Percentiles rank a stretch among this genome's conserved stretches.
Evolutionary conservation across 352 stramenopile genomes (phyloP).

Genomic region (Phytophthora brassicae): DNA sequence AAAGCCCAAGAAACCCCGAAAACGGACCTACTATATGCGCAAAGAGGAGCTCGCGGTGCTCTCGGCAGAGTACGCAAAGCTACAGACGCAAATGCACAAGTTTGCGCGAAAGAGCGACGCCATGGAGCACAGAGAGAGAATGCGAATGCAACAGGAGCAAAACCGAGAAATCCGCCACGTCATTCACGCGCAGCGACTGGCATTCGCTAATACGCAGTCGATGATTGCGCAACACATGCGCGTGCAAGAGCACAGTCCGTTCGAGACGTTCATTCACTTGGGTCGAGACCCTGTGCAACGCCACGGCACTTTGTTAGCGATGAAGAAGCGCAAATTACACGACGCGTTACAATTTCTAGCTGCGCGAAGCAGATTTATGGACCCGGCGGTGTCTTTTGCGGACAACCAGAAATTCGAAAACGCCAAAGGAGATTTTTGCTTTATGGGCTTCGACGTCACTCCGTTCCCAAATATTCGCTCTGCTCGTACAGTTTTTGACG

Average conservation of each 20-base stretch:
- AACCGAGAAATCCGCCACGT: conserved; percentile 33
- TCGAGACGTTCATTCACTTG: conserved; percentile 45
- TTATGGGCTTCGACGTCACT: conserved; percentile 54
- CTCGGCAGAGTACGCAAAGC: conserved; percentile 23
- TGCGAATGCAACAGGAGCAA: conserved; percentile 19
- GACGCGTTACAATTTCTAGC: conserved; percentile 39
- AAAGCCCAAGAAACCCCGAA: conserved; percentile 33
- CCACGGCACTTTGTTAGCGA: conserved; percentile 31
- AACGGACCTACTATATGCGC: conserved; percentile 54
- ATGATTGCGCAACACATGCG: conserved; percentile 49
- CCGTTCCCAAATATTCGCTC: conserved; percentile 36
- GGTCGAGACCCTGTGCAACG: conserved; percentile 33
- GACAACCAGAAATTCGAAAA: conserved; percentile 52
- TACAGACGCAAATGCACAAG: conserved; percentile 27
- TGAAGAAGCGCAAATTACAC: conserved; percentile 44
- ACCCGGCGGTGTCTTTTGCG: conserved; percentile 35
- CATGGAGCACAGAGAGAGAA: conserved; percentile 23
- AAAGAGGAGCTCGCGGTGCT: conserved; percentile 40
- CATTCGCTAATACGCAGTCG: conserved; percentile 41
- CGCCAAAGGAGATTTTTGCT: conserved; percentile 38
- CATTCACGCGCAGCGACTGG: conserved; percentile 39
- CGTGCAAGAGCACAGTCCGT: conserved; percentile 36
- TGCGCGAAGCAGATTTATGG: conserved; percentile 34
- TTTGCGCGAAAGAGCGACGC: conserved; percentile 26
- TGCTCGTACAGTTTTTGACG: conserved; percentile 45